A percentile compares a stretch with the other conserved stretches of the same genome.
Conservation (phyloP, 2,329 filamentous ascomycete species). For the Fusarium sp. region DNA sequence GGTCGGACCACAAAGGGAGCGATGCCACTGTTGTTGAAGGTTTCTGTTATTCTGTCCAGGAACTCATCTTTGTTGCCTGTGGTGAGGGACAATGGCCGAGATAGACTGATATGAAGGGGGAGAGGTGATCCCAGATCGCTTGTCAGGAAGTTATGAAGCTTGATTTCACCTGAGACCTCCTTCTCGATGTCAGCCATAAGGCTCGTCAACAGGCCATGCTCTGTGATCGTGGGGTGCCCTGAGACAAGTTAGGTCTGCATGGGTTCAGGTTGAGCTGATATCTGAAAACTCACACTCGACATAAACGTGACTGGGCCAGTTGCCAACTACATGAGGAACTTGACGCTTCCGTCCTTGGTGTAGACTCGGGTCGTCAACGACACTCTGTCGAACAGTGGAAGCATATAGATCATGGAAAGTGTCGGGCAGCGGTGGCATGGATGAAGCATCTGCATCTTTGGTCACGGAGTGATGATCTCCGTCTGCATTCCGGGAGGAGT, state of each 20-base stretch:
- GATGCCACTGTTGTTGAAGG: conserved; percentile 53
- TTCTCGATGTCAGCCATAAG: conserved; percentile 58
- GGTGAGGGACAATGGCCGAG: conserved; percentile 80
- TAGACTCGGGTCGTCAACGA: conserved; percentile 83
- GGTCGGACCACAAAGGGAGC: conserved; percentile 57
- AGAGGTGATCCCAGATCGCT: conserved; percentile 83
- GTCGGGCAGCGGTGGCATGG: conserved; percentile 80
- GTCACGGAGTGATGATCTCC: conserved; percentile 13
- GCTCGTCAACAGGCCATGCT: conserved; percentile 62
- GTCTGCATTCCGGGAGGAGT: conserved; percentile 23
- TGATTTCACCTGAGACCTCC: conserved; percentile 50
- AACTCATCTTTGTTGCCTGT: conserved; percentile 81
- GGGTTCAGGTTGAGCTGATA: not conserved
- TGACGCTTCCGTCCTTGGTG: conserved; percentile 88
- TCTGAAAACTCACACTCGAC: conserved; percentile 80
- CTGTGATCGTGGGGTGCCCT: conserved; percentile 68
- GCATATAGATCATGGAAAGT: conserved; percentile 93
- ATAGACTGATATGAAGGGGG: conserved; percentile 92
- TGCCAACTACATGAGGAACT: conserved; percentile 86
- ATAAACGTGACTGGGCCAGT: conserved; percentile 94
- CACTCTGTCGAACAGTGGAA: conserved; percentile 80
- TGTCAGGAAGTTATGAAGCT: conserved; percentile 76
- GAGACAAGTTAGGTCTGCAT: conserved; percentile 10
- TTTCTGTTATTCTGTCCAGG: conserved; percentile 64
- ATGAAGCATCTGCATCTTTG: conserved; percentile 31